Base-by-base conservation (phyloP, 2,329 filamentous ascomycete genomes). In the Exophiala viscosa region DNA sequence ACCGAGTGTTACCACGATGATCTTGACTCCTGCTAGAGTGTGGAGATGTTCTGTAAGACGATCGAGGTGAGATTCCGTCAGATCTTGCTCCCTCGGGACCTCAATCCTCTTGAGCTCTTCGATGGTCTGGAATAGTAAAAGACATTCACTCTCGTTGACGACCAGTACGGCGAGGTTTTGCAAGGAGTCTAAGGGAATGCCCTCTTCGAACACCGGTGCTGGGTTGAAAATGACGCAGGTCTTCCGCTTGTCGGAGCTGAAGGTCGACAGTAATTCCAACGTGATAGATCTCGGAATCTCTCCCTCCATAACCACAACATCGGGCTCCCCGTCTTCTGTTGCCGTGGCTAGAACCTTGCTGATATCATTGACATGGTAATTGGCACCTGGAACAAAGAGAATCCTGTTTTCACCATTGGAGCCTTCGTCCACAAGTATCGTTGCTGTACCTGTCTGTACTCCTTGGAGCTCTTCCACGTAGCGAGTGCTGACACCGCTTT, bases 81-180 rank as follows among this genome's bases (percentile, higher is more conserved):
- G 28, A 42, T 59, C 57, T 15, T 60, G 40, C 63, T 60, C 31
- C 67, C 66, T 3, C 67, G 67, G 14, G 62, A 49, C 20, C 54
- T 56, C 38, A 59, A 38, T 54, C 66, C 18, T 42, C 7, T 48
- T 47, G 14, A 58, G 48, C 38, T 59, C 40, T 13, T 49, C 23
- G 65, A 46, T 72, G 67, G 11, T 66, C 65, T 23, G 82, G 0
- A 82, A 84, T 49, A 95, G 78, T 45, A 91, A 80, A 7, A 84
- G 80, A 2, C 90, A 88, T 73, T 96, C 91, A 1, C 86, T 93
- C 74, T 96, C 91, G 66, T 97, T 96, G 63, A 96, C 81, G 45
- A 96, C 82, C 39, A 96, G 76, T 64, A 95, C 89, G 38, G 84
- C 83, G 31, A 96, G 78, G 1, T 80, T 81, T 5, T 68, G 62